A percentile compares a stretch with the other conserved stretches of the same genome.
Conservation (phyloP, 768 basidiomycete species). For the Lactarius akahatsu region DNA sequence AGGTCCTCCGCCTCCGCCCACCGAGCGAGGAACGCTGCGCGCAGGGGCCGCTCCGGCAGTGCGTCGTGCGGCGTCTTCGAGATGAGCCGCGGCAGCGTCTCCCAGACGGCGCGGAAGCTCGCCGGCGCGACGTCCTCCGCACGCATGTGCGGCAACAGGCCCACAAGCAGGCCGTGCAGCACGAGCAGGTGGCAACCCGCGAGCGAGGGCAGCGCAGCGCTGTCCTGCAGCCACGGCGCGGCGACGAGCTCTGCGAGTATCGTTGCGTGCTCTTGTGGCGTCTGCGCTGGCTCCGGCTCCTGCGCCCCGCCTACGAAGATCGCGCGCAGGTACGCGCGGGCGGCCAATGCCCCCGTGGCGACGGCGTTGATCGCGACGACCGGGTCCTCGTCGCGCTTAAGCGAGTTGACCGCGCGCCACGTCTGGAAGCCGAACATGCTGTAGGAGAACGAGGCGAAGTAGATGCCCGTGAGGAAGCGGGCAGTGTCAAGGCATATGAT, state of each 20-base stretch:
- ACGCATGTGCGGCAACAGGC: constrained; percentile 4
- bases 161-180: constrained; percentile 4
- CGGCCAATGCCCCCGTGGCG: constrained; percentile 2
- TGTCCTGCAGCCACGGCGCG: not conserved
- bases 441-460: constrained; percentile 3
- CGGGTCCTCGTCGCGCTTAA: constrained; percentile 13
- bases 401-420: constrained; percentile 11
- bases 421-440: constrained; percentile 6
- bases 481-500: not conserved
- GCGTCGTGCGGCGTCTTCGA: not conserved
- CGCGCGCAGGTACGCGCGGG: constrained; percentile 8
- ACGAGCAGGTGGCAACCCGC: constrained; percentile 11
- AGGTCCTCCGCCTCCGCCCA: constrained; percentile 1
- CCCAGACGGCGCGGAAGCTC: constrained; percentile 15
- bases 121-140: not conserved
- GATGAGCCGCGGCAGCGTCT: constrained; percentile 9
- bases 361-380: constrained; percentile 10
- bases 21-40: constrained; percentile 4
- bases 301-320: not conserved
- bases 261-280: not conserved
- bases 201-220: not conserved
- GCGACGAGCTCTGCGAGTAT: constrained; percentile 3
- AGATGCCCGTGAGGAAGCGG: not conserved
- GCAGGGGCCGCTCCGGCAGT: not conserved
- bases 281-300: not conserved